A percentile compares a stretch with the other conserved stretches of the same genome.
phyloP scores from a whole-genome alignment of 495 filamentous ascomycete genomes.

The Penicillium simplicissimum region DNA sequence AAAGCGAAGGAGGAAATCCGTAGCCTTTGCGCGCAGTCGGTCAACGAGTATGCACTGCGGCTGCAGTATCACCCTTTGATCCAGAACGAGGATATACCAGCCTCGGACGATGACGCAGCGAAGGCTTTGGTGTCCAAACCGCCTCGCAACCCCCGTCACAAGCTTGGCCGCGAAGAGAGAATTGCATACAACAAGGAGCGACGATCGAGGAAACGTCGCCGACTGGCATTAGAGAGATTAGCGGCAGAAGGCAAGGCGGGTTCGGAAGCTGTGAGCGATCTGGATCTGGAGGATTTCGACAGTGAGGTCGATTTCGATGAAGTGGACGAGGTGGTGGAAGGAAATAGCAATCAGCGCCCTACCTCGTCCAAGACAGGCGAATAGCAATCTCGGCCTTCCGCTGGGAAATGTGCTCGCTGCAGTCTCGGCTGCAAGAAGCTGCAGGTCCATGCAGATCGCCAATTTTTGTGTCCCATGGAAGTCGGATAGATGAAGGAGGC shows the following conservation, averaged over 20 bases:
- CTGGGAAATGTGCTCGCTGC: neutral
- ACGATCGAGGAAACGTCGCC: constrained; percentile 5
- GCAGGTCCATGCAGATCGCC: constrained; percentile 4
- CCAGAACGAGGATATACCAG: constrained; percentile 10
- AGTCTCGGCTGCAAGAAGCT: constrained; percentile 4
- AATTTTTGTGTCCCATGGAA: neutral
- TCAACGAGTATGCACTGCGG: constrained; percentile 33
- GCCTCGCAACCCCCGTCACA: neutral
- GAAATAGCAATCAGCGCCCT: neutral
- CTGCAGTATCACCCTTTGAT: constrained; percentile 34
- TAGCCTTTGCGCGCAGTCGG: constrained; percentile 27
- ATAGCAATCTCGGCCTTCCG: neutral
- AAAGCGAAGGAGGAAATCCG: constrained; percentile 32
- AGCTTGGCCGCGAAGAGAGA: constrained; percentile 1
- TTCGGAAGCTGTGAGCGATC: neutral
- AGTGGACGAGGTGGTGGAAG: neutral
- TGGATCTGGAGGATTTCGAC: neutral
- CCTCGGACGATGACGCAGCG: neutral
- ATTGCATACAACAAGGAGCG: constrained; percentile 8
- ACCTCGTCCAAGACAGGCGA: neutral
- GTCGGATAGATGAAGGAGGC: neutral
- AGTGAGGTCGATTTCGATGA: neutral
- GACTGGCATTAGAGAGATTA: neutral
- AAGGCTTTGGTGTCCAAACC: neutral
- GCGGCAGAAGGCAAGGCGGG: neutral